Percentiles rank a stretch among this genome's conserved stretches.
phyloP scores from a whole-genome alignment of 352 stramenopile genomes.

The Blastocystis sp. region DNA sequence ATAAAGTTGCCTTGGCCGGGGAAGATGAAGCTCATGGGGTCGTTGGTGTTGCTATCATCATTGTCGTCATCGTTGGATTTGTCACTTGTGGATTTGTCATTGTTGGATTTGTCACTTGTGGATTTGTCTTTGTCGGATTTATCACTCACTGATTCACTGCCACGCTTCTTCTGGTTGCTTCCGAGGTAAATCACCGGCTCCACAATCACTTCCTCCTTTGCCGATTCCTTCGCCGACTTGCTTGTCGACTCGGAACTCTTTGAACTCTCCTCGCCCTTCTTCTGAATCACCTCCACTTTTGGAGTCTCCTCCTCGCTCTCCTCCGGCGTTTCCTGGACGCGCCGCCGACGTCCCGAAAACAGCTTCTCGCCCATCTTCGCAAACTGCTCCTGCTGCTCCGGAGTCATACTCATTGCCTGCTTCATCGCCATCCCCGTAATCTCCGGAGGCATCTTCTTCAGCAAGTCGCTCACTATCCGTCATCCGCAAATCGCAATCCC shows the following conservation, averaged over 20 bases:
- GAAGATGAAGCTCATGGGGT: neutral
- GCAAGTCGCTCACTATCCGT: neutral
- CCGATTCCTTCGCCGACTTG: neutral
- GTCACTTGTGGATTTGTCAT: neutral
- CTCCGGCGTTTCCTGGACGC: neutral
- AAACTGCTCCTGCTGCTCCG: slow-evolving; percentile 7
- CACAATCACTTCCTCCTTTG: neutral
- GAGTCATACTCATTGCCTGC: slow-evolving; percentile 40
- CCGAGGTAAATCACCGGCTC: slow-evolving; percentile 7
- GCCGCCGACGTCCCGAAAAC: neutral
- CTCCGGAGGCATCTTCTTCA: slow-evolving; percentile 22
- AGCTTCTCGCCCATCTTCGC: slow-evolving; percentile 35
- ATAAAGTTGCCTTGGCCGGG: slow-evolving; percentile 9
- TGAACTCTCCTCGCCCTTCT: neutral
- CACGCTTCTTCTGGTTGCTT: neutral
- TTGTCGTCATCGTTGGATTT: neutral
- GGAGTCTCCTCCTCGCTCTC: neutral
- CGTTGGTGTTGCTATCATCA: too few species aligned
- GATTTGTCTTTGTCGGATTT: neutral
- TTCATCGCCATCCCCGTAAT: slow-evolving; percentile 12
- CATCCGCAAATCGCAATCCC: neutral
- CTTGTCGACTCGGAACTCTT: too few species aligned
- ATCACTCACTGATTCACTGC: neutral
- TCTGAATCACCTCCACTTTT: neutral
- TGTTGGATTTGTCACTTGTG: neutral